A percentile compares a stretch with the other conserved stretches of the same genome.
Conservation (phyloP, 345 rosid genomes). For the Gossypium raimondii region DNA sequence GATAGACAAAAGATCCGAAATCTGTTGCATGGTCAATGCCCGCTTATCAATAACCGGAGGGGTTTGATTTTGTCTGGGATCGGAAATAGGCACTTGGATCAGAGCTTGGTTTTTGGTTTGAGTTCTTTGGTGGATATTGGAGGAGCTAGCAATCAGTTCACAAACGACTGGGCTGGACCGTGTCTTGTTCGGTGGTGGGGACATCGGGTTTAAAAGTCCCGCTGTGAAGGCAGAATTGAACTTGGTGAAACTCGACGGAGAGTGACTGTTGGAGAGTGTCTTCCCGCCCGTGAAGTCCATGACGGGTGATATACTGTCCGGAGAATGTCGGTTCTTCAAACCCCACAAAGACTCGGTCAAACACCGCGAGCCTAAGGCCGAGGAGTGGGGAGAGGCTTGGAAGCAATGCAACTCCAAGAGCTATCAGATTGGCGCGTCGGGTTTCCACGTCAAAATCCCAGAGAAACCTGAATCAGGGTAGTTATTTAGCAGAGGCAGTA, state of each 20-base stretch:
- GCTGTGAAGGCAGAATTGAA: slow-evolving; percentile 93
- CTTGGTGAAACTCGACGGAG: slow-evolving; percentile 71
- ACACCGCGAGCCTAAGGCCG: slow-evolving; percentile 7
- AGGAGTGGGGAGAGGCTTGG: slow-evolving; percentile 24
- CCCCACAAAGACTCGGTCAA: slow-evolving; percentile 20
- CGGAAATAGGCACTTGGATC: slow-evolving; percentile 29
- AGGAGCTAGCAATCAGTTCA: slow-evolving; percentile 91
- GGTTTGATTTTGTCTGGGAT: slow-evolving; percentile 23
- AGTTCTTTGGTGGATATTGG: slow-evolving; percentile 44
- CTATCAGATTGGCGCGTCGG: slow-evolving; percentile 32
- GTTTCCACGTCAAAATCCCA: slow-evolving; percentile 14
- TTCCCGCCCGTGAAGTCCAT: slow-evolving; percentile 58
- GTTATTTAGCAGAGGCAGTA: neutral
- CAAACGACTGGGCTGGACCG: slow-evolving; percentile 93
- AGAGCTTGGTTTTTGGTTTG: slow-evolving; percentile 27
- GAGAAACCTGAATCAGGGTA: neutral
- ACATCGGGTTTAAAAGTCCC: slow-evolving; percentile 89
- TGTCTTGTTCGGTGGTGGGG: slow-evolving; percentile 76
- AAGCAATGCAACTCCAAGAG: slow-evolving; percentile 36
- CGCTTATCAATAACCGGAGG: slow-evolving; percentile 44
- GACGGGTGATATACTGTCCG: slow-evolving; percentile 39
- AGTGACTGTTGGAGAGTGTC: slow-evolving; percentile 33
- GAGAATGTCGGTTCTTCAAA: slow-evolving; percentile 45
- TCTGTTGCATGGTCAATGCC: slow-evolving; percentile 67
- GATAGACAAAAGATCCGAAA: slow-evolving; percentile 51